Conservation (phyloP, 2,329 filamentous ascomycete species). For the Diaporthe helianthi region DNA sequence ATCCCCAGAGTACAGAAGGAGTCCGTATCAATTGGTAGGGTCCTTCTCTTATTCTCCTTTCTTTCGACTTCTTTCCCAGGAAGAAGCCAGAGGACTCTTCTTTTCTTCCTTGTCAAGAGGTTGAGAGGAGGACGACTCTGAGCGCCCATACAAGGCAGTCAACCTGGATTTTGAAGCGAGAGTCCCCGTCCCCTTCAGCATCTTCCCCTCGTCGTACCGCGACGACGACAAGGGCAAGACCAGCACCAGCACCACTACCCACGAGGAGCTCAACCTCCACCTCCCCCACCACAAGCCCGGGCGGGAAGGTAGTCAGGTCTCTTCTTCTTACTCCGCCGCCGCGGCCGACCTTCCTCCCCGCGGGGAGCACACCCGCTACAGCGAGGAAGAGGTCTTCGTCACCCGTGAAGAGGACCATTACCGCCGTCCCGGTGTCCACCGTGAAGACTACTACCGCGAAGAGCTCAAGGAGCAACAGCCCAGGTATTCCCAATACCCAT, state of each 20-base stretch:
- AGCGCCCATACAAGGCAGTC: conserved; percentile 72
- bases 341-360: conserved; percentile 69
- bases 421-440: conserved; percentile 73
- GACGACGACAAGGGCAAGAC: conserved; percentile 45
- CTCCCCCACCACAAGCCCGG: conserved; percentile 80
- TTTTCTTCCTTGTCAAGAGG: conserved; percentile 66
- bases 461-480: conserved; percentile 48
- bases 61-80: conserved; percentile 56
- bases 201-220: conserved; percentile 96
- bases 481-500: conserved; percentile 36
- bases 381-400: conserved; percentile 85
- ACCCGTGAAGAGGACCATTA: conserved; percentile 79
- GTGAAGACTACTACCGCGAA: conserved; percentile 58
- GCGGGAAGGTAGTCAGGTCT: conserved; percentile 85
- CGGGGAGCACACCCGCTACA: conserved; percentile 61
- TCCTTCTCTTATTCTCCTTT: conserved; percentile 52
- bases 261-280: conserved; percentile 90
- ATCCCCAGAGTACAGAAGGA: conserved; percentile 44
- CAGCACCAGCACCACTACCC: conserved; percentile 64
- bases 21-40: conserved; percentile 43
- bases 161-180: conserved; percentile 99
- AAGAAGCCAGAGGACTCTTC: conserved; percentile 58
- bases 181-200: conserved; percentile 99
- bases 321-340: conserved; percentile 72
- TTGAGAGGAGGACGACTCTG: conserved; percentile 54